phyloP scores from a whole-genome alignment of 495 filamentous ascomycete species.

The Mytilinidion resinicola region DNA sequence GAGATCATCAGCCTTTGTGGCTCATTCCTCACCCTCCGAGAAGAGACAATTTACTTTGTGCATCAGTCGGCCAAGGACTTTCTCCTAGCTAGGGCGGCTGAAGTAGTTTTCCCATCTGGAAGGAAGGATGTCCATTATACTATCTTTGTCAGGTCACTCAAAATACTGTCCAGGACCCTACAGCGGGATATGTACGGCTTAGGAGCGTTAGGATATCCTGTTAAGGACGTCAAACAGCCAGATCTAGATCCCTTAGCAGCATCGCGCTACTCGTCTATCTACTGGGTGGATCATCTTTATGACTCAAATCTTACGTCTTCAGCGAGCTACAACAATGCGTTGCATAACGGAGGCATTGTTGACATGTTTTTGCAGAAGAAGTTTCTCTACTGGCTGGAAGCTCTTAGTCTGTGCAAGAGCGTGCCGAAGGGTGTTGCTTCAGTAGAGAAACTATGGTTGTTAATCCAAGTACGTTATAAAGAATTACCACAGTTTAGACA shows the following conservation, averaged over 20 bases:
- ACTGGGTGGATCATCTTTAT: constrained; percentile 1
- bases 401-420: constrained; percentile 27
- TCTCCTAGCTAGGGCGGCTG: background rate
- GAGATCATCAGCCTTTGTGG: constrained; percentile 2
- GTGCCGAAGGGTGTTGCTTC: background rate
- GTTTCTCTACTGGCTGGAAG: constrained; percentile 44
- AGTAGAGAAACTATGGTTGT: no score
- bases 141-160: background rate
- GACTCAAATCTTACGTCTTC: background rate
- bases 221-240: background rate
- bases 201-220: background rate
- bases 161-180: background rate
- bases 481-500: no score
- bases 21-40: background rate
- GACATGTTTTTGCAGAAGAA: constrained; percentile 37
- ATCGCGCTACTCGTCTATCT: no score
- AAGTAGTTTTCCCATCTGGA: background rate
- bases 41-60: background rate
- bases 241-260: background rate
- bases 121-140: background rate
- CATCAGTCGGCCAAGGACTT: constrained; percentile 9
- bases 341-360: constrained; percentile 24
- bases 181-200: background rate
- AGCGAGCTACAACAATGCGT: background rate
- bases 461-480: no score